Evolutionary conservation across 2,329 filamentous ascomycete species (phyloP).

Genomic region (Beauveria bassiana): DNA sequence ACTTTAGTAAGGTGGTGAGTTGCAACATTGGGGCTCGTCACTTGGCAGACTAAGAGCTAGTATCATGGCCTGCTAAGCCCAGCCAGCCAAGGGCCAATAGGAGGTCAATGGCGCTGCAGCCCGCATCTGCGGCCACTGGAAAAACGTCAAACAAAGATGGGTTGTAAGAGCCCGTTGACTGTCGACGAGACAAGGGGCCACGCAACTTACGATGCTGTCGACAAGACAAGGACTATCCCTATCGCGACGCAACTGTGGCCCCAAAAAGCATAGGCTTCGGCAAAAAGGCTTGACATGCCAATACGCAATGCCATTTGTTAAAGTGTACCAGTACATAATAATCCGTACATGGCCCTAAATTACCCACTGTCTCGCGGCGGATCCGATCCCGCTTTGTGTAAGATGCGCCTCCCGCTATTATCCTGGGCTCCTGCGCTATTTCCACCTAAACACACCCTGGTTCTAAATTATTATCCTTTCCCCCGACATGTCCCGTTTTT

Average conservation of each 20-base stretch:
- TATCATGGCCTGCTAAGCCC: conserved; percentile 4
- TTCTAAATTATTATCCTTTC: conserved; percentile 8
- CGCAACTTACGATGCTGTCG: neutral
- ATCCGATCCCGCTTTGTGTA: conserved; percentile 10
- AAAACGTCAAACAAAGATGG: neutral
- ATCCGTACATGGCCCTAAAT: neutral
- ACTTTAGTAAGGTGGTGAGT: conserved; percentile 10
- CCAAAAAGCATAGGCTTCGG: neutral
- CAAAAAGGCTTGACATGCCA: neutral
- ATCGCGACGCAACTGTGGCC: too few species aligned
- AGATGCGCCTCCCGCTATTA: conserved; percentile 11
- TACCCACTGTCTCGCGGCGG: conserved; percentile 3
- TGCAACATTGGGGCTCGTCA: neutral
- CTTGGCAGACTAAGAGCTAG: conserved; percentile 12
- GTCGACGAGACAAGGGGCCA: too few species aligned
- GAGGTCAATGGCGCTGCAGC: neutral
- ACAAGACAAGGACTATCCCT: neutral
- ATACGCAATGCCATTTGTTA: too few species aligned
- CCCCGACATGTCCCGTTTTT: conserved; percentile 1
- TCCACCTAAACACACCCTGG: conserved; percentile 1
- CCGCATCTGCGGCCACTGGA: neutral
- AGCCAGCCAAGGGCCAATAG: neutral
- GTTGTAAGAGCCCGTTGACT: neutral
- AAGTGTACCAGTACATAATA: neutral
- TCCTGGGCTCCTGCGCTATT: conserved; percentile 5